Conservation (phyloP, 1,284 basidiomycete genomes). For the Tremellales sp. region DNA sequence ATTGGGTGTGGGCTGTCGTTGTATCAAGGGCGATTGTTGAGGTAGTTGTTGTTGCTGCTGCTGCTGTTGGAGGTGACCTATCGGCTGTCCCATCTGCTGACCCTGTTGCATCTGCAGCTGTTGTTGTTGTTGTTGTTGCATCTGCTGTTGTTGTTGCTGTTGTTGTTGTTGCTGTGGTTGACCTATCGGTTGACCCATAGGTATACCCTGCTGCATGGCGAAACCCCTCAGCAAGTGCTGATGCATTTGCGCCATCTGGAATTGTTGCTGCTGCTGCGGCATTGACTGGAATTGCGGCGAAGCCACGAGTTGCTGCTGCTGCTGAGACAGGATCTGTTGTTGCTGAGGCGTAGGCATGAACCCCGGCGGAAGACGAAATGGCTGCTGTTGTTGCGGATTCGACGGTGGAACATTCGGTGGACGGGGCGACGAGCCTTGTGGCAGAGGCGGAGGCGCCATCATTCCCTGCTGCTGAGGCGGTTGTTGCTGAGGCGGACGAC, state of each 20-base stretch:
- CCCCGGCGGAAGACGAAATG: constrained; percentile 14
- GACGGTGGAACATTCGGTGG: constrained; percentile 6
- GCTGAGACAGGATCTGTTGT: constrained; percentile 29
- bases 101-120: constrained; percentile 23
- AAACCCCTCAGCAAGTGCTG: constrained; percentile 27
- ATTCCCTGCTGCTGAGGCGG: constrained; percentile 1
- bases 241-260: constrained; percentile 32
- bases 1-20: constrained; percentile 18
- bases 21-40: constrained; percentile 25
- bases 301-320: constrained; percentile 17
- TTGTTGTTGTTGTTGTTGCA: constrained; percentile 26
- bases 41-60: constrained; percentile 18
- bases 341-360: constrained; percentile 38
- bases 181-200: constrained; percentile 12
- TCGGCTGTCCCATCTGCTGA: constrained; percentile 12
- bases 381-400: background rate
- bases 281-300: constrained; percentile 28
- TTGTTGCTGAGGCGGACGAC: constrained; percentile 14
- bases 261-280: constrained; percentile 35
- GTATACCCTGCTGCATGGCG: constrained; percentile 14
- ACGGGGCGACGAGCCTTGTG: constrained; percentile 21
- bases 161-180: constrained; percentile 17
- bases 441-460: constrained; percentile 24
- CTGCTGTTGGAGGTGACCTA: constrained; percentile 16
- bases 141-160: constrained; percentile 18